Conservation (phyloP, 2,329 filamentous ascomycete species). For the Fusarium mexicanum region DNA sequence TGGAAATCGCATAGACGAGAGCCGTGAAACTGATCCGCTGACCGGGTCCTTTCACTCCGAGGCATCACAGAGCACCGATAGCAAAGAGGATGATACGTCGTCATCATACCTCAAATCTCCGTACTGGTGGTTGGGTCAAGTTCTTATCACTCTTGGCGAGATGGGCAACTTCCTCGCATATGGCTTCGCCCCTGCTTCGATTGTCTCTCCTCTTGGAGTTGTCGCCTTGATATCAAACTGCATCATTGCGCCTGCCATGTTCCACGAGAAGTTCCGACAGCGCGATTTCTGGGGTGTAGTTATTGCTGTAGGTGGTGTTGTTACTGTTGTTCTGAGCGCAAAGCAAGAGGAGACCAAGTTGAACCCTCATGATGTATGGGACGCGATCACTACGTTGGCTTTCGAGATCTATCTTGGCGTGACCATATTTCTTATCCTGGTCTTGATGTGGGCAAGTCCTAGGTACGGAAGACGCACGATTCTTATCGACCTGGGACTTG, state of each 20-base stretch:
- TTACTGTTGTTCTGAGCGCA: slow-evolving; percentile 92
- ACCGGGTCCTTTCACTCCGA: slow-evolving; percentile 59
- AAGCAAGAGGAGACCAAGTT: slow-evolving; percentile 90
- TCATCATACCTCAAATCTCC: slow-evolving; percentile 87
- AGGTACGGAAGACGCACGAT: slow-evolving; percentile 88
- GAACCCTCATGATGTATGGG: slow-evolving; percentile 89
- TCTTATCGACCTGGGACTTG: slow-evolving; percentile 90
- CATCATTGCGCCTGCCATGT: slow-evolving; percentile 91
- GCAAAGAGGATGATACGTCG: slow-evolving; percentile 51
- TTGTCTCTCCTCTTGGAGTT: slow-evolving; percentile 96
- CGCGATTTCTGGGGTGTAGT: slow-evolving; percentile 90
- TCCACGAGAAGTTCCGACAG: slow-evolving; percentile 87
- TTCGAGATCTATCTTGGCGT: slow-evolving; percentile 91
- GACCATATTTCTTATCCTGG: slow-evolving; percentile 76
- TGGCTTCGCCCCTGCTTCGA: slow-evolving; percentile 95
- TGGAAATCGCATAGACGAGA: slow-evolving; percentile 49
- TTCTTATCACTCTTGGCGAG: slow-evolving; percentile 92
- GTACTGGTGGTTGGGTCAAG: slow-evolving; percentile 96
- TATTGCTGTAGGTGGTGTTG: slow-evolving; percentile 85
- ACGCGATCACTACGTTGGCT: slow-evolving; percentile 84
- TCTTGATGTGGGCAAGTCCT: slow-evolving; percentile 83
- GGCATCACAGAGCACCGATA: slow-evolving; percentile 38
- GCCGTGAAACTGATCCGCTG: slow-evolving; percentile 62
- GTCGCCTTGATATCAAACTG: slow-evolving; percentile 97
- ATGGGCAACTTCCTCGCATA: slow-evolving; percentile 97